Evolutionary conservation across 345 rosid genomes (phyloP).

Genomic region (Geranium rotundifolium): DNA sequence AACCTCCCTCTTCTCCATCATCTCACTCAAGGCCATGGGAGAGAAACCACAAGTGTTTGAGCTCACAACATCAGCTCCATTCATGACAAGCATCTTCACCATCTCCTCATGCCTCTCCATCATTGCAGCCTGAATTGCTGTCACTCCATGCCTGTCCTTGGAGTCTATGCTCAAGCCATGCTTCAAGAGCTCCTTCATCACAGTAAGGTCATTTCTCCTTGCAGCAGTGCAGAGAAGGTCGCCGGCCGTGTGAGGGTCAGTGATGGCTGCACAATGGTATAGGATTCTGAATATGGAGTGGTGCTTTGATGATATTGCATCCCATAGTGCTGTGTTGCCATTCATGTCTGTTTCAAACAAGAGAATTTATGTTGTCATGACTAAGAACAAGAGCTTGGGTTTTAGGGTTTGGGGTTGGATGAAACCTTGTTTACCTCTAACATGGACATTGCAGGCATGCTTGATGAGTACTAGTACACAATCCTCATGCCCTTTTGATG

Average conservation of each 20-base stretch:
- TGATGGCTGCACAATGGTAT: constrained; percentile 45
- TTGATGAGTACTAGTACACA: constrained; percentile 61
- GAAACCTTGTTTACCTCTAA: constrained; percentile 32
- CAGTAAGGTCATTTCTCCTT: constrained; percentile 39
- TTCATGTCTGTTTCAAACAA: constrained; percentile 34
- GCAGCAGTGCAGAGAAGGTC: constrained; percentile 75
- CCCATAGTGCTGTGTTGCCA: constrained; percentile 73
- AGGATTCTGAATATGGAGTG: constrained; percentile 49
- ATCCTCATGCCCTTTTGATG: constrained; percentile 75
- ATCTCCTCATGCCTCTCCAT: constrained; percentile 44
- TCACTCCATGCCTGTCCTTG: constrained; percentile 43
- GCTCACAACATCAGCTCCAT: constrained; percentile 45
- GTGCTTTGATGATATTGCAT: constrained; percentile 56
- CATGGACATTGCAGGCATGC: constrained; percentile 64
- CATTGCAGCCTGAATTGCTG: constrained; percentile 57
- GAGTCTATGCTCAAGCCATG: constrained; percentile 47
- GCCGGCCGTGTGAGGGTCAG: constrained; percentile 52
- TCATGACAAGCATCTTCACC: constrained; percentile 51
- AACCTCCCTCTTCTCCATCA: constrained; percentile 32
- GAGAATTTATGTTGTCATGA: not conserved
- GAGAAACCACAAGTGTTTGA: constrained; percentile 15
- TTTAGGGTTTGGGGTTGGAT: too few species aligned
- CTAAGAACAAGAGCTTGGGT: too few species aligned
- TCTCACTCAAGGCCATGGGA: constrained; percentile 21
- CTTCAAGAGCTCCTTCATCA: constrained; percentile 48